Evolutionary conservation across 2,329 filamentous ascomycete species (phyloP), one percentile per base, ranked within the genome.

Genomic region (Xylariaceae sp.): DNA sequence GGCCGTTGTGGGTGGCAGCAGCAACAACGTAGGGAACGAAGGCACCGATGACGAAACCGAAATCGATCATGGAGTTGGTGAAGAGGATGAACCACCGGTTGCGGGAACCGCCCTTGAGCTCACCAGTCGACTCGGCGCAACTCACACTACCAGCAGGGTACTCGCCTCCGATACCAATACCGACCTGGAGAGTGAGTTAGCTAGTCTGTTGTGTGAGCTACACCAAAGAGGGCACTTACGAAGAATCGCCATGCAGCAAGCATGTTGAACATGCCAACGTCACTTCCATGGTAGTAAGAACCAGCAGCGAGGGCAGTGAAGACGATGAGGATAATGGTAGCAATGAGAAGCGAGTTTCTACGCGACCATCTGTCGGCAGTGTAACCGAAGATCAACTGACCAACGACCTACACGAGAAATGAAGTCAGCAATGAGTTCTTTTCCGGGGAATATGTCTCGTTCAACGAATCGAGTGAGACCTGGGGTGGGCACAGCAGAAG

Each of bases 51-150:
- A 95, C 88, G 65, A 95, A 96, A 0, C 90, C 92, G 69, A 75
- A 83, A 70, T 95, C 90, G 61, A 96, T 95, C 79, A 92, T 89
- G 23, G 88, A 85, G 73, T 95, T 95, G 51, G 90, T 96, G 73
- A 94, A 95, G 64, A 96, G 80, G 67, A 93, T 90, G 71, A 92
- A 97, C 90, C 91, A 96, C 45, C 88, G 81, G 71, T 97, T 93
- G n/a, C 92, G 81, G 13, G 88, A 88, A 9, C 92, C 92, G 13
- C 76, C 73, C 73, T 91, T 90, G 60, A 97, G 78, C 71, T 95
- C 90, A 18, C 90, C 89, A 0, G 88, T 92, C 3, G 88, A 88
- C 74, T 97, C 92, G 2, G 92, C 90, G 56, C 86, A 89, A 1
- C 88, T 89, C 0, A 97, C 92, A 60, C 85, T 90, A 2, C 92